Base-by-base conservation (phyloP, 2,329 filamentous ascomycete species). In the Bipolaris oryzae region DNA sequence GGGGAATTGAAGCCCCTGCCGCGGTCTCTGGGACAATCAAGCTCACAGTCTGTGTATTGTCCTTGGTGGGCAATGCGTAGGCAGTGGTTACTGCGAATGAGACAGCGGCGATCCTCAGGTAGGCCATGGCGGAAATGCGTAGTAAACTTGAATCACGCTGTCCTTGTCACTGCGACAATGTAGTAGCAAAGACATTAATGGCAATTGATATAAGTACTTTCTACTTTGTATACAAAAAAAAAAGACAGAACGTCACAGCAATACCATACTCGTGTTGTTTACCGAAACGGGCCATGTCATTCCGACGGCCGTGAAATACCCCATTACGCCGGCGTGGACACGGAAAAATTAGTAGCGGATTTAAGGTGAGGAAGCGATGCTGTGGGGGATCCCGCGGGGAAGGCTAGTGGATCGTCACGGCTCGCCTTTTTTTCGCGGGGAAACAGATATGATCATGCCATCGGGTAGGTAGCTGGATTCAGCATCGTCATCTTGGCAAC, bases 1-100 rank as follows among this genome's bases (percentile, higher is more conserved):
- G 55, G 11, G 41, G 46, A 34, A 60, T 58, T 37, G 55, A 60
- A n/a, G 55, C 50, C 11, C 50, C 55, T 13, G 18, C 33, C 41
- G 46, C 57, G 4, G 57, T 50, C 7, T 50, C 31, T n/a, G 57
- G 54, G 20, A 57, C 13, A 18, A 38, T 57, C 23, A 57, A 16
- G 3, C 23, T 48, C 10, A 7, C 28, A 3, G 28, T 28, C 15
- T 33, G 48, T n/a, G 28, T 28, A 1, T 11, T 10, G 9, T 46
- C 48, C 3, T 31, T 42, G 13, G 48, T 23, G 5, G 48, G 53
- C 34, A 51, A 31, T n/a, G 53, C 48, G 4, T 52, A 47, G 6
- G 20, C 42, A 46, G 21, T 37, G 2, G 28, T 42, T 4, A 35
- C 48, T 25, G 28, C 42, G 9, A 56, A 13, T n/a, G 48, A 53